phyloP scores from a whole-genome alignment of 257 asterid species.

The Solanum medicagineum region DNA sequence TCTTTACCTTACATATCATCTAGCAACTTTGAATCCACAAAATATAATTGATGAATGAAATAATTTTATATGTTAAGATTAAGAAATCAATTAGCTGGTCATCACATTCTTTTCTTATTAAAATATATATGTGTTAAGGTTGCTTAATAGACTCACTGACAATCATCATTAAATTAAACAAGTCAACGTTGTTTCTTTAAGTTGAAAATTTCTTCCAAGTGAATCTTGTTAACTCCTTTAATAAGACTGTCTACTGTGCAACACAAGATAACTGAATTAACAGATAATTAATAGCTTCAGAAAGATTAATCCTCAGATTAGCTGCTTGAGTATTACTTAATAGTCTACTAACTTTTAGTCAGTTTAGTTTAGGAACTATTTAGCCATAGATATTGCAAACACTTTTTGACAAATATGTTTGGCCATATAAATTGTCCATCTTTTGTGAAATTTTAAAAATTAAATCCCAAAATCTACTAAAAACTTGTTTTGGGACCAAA shows the following conservation, averaged over 20 bases:
- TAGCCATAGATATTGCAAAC: not conserved
- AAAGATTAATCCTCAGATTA: not conserved
- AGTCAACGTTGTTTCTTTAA: not conserved
- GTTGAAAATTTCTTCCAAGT: not conserved
- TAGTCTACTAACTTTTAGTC: not conserved
- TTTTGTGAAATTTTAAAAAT: not conserved
- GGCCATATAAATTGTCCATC: not conserved
- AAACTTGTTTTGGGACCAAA: too few species aligned
- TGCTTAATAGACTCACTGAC: not conserved
- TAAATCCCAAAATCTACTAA: not conserved
- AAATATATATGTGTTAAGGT: not conserved
- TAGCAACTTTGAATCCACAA: not conserved
- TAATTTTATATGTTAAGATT: not conserved
- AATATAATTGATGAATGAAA: not conserved
- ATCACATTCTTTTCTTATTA: not conserved
- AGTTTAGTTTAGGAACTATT: not conserved
- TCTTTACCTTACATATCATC: not conserved
- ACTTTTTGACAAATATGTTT: not conserved
- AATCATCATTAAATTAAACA: not conserved
- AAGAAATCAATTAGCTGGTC: not conserved
- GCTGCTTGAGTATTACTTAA: not conserved
- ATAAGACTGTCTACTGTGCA: not conserved
- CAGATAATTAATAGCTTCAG: not conserved
- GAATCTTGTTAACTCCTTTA: not conserved
- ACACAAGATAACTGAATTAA: not conserved